Percentiles rank a stretch among this genome's conserved stretches.
Evolutionary conservation across 2,329 filamentous ascomycete genomes (phyloP).

Genomic region (Madurella mycetomatis): DNA sequence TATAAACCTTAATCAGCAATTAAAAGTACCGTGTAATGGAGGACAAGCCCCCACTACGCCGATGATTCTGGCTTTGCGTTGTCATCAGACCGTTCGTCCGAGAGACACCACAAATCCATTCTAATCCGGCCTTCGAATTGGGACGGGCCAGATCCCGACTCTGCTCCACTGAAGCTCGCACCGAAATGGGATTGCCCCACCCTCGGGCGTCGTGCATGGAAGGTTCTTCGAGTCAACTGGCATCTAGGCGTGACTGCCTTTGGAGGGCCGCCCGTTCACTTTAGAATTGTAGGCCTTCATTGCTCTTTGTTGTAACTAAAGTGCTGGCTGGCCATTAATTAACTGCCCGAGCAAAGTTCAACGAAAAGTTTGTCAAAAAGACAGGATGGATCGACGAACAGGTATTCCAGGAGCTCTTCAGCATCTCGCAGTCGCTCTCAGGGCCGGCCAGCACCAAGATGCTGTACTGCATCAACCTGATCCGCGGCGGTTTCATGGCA

Average conservation of each 20-base stretch:
- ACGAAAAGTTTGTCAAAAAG: constrained; percentile 57
- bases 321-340: not conserved
- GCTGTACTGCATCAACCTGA: constrained; percentile 62
- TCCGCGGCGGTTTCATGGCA: constrained; percentile 55
- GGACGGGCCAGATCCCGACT: too few species aligned
- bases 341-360: constrained; percentile 40
- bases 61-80: too few species aligned
- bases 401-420: constrained; percentile 63
- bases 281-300: constrained; percentile 49
- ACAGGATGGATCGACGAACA: constrained; percentile 65
- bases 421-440: constrained; percentile 62
- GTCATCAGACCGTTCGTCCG: too few species aligned
- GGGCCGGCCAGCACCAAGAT: constrained; percentile 69
- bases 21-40: too few species aligned
- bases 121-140: too few species aligned
- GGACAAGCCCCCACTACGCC: too few species aligned
- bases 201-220: constrained; percentile 9
- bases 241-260: constrained; percentile 62
- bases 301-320: not conserved
- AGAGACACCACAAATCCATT: too few species aligned
- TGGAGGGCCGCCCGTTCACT: constrained; percentile 66
- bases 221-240: constrained; percentile 39
- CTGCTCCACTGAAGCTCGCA: not conserved
- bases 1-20: too few species aligned
- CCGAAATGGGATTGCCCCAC: not conserved